These are phyloP conservation scores for Neostapfia colusana DNA, from an alignment of 176 grass and related monocot genomes.

Conservation along the genomic window DNA sequence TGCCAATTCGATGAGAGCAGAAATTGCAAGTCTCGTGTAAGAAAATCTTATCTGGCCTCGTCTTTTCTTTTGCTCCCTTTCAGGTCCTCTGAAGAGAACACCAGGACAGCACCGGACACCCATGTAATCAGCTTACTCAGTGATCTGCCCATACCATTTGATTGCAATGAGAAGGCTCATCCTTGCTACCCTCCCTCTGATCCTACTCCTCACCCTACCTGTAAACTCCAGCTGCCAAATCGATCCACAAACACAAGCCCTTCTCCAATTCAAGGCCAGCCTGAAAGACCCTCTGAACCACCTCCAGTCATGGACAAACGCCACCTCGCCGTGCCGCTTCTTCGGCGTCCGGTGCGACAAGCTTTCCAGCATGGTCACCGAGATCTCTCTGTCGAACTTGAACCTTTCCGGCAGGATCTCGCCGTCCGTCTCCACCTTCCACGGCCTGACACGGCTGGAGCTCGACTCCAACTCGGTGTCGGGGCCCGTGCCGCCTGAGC, in stretches of 20 bases:
- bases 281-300: conserved; percentile 62
- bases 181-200: conserved; percentile 43
- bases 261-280: conserved; percentile 67
- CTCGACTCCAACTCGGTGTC: conserved; percentile 60
- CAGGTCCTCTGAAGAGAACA: conserved; percentile 32
- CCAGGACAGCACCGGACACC: neutral
- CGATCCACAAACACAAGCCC: conserved; percentile 46
- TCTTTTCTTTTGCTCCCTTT: conserved; percentile 24
- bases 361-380: conserved; percentile 37
- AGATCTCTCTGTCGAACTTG: conserved; percentile 53
- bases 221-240: conserved; percentile 43
- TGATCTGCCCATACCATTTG: conserved; percentile 17
- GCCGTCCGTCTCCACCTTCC: conserved; percentile 41
- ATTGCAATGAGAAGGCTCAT: conserved; percentile 38
- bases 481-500: conserved; percentile 52
- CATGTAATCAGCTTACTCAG: conserved; percentile 31
- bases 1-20: neutral
- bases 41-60: neutral
- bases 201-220: conserved; percentile 42
- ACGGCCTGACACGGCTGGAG: conserved; percentile 38
- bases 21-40: neutral
- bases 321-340: conserved; percentile 55
- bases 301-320: conserved; percentile 63
- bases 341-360: conserved; percentile 53
- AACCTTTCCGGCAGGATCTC: conserved; percentile 75